Evolutionary conservation across 1,139 yeast species (phyloP), one percentile per base, ranked within the genome.

Genomic region (Suhomyces maxii): DNA sequence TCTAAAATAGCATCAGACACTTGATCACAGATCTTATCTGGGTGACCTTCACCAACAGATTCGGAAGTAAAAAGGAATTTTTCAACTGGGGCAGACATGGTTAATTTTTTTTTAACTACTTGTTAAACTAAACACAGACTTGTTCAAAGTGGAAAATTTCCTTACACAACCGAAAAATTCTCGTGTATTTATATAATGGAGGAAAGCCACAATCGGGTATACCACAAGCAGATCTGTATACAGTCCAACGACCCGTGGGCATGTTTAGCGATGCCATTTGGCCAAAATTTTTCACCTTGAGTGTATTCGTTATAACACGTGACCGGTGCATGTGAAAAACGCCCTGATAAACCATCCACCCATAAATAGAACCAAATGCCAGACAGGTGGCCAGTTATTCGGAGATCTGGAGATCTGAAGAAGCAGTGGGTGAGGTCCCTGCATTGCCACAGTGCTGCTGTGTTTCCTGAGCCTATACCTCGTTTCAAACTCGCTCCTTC

Each of bases 21-120:
- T 80, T 93, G 99, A 76, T 93, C 99, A 78, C 99, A 93, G 78
- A 93, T 95, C 85, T 93, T 93, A 72, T 93, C 99, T 68, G 99
- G 98, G 83, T 93, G 98, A 68, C 98, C 98, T 76, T 89, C 97
- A 78, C 97, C 97, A 62, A 89, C 97, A 59, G 97, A 89, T 79
- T 93, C 99, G 60, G 98, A 91, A 62, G 97, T 88, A 71, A 89
- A 88, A 64, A 89, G 79, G 73, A 88, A 88, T 51, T 64, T 73
- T 66, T 74, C 79, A 44, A 50, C 51, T 38, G 31, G 39, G 41
- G 50, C 37, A 40, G 56, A 51, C 53, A 51, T 50, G 28, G 39
- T 18, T n/a, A n/a, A n/a, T n/a, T n/a, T n/a, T n/a, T n/a, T n/a
- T 18, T 18, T 18, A 18, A 13, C 12, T 34, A 28, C 36, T 26